Evolutionary conservation across 306 rosid genomes (phyloP), one percentile per base, ranked within the genome.

Genomic region (Quercus dentata): DNA sequence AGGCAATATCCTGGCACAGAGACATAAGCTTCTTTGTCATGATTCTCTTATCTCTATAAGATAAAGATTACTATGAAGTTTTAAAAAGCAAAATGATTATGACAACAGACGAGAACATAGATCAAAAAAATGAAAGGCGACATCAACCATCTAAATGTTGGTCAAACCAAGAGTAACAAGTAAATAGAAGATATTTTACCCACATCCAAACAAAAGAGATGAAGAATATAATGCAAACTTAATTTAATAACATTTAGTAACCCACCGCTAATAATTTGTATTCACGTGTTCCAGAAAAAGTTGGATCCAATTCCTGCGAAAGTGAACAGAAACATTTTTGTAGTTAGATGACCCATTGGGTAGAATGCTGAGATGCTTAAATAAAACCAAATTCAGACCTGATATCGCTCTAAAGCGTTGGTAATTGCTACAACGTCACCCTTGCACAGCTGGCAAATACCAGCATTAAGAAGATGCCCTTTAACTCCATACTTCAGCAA

Each of bases 381-480:
- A 61, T 51, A 73, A 65, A 59, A 81, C 70, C 78, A 78, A 82
- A 84, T 67, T 80, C 62, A 85, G 74, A 92, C 98, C 93, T 90
- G 92, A 57, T 94, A 94, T 77, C 86, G 79, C 80, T 94, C 98
- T 68, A 92, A 88, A 17, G 99, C 97, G 71, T 95, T 95, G 82
- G 84, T 84, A 77, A 95, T 90, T 65, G 99, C 98, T 74, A 95
- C 81, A 52, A 71, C 83, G n/a, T 95, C 99, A 69, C 86, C 94
- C 82, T 83, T 93, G 85, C 99, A 93, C 64, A 95, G 99, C 78
- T 95, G 97, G 88, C 98, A 95, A 79, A 93, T 77, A 70, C 99
- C 98, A 83, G 97, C 98, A 90, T 93, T 95, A 55, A 95, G 99
- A 81, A 95, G 96, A 81, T 95, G 98, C 56, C 99, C 99, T 75